Evolutionary conservation across 2,329 filamentous ascomycete genomes (phyloP).

Genomic region (Epichloe hybrida): DNA sequence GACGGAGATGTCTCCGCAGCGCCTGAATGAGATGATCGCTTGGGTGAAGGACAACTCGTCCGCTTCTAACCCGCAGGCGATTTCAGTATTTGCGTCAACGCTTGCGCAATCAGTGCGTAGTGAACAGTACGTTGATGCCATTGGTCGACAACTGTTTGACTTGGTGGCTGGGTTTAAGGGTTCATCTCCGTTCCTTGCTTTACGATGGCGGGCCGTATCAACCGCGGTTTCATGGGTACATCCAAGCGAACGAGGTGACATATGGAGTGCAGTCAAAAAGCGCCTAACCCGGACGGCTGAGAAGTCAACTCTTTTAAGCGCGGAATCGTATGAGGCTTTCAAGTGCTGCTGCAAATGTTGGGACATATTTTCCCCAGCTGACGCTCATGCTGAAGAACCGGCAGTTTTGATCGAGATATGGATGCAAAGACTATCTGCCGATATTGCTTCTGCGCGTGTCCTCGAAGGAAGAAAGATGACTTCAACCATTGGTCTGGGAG

Average conservation of each 20-base stretch:
- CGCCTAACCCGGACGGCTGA: slow-evolving; percentile 20
- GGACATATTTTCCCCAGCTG: slow-evolving; percentile 25
- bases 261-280: slow-evolving; percentile 22
- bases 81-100: slow-evolving; percentile 29
- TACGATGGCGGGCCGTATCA: slow-evolving; percentile 29
- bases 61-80: slow-evolving; percentile 16
- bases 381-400: slow-evolving; percentile 15
- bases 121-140: slow-evolving; percentile 29
- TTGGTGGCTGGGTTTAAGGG: slow-evolving; percentile 18
- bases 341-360: slow-evolving; percentile 26
- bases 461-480: slow-evolving; percentile 12
- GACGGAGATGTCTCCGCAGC: slow-evolving; percentile 29
- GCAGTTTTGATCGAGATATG: slow-evolving; percentile 21
- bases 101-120: slow-evolving; percentile 28
- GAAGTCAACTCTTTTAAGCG: slow-evolving; percentile 18
- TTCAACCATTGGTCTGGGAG: slow-evolving; percentile 6
- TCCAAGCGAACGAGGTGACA: slow-evolving; percentile 14
- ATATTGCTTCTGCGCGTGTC: slow-evolving; percentile 13
- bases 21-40: slow-evolving; percentile 29
- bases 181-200: slow-evolving; percentile 17
- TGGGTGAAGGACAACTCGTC: slow-evolving; percentile 27
- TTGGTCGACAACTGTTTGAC: slow-evolving; percentile 25
- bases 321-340: slow-evolving; percentile 27
- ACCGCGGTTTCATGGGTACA: slow-evolving; percentile 22
- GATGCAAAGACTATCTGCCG: slow-evolving; percentile 18